phyloP scores from a whole-genome alignment of 176 grass and related monocot species.

The Eragrostis curvula region DNA sequence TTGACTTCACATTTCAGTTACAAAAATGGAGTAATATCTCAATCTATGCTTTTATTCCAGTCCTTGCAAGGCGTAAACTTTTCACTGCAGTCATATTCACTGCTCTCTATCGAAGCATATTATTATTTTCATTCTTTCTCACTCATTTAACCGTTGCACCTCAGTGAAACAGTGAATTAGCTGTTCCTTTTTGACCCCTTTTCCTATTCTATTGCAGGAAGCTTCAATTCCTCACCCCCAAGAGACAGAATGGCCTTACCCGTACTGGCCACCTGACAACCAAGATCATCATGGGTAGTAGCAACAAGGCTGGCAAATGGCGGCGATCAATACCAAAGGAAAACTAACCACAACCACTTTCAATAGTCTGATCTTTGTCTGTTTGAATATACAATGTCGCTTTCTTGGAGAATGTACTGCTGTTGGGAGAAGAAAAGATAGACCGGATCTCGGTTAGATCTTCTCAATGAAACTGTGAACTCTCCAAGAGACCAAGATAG shows the following conservation, averaged over 20 bases:
- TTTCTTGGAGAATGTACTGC: constrained; percentile 59
- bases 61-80: background rate
- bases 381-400: constrained; percentile 45
- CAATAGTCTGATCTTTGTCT: constrained; percentile 49
- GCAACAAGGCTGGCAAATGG: constrained; percentile 58
- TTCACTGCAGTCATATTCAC: background rate
- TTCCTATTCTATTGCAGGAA: constrained; percentile 67
- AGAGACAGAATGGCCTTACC: constrained; percentile 98
- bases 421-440: constrained; percentile 35
- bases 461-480: constrained; percentile 25
- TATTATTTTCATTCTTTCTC: constrained; percentile 11
- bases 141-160: constrained; percentile 34
- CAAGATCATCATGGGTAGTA: constrained; percentile 98
- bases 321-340: constrained; percentile 42
- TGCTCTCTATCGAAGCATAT: background rate
- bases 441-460: constrained; percentile 44
- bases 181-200: constrained; percentile 49
- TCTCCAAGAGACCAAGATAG: constrained; percentile 40
- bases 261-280: constrained; percentile 93
- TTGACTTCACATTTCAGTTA: too few species aligned
- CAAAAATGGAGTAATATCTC: too few species aligned
- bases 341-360: constrained; percentile 58
- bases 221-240: constrained; percentile 83
- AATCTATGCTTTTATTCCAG: background rate
- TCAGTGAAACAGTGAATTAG: constrained; percentile 34